Base-by-base conservation (phyloP, 2,329 filamentous ascomycete genomes). In the Stagonosporopsis chrysanthemi region DNA sequence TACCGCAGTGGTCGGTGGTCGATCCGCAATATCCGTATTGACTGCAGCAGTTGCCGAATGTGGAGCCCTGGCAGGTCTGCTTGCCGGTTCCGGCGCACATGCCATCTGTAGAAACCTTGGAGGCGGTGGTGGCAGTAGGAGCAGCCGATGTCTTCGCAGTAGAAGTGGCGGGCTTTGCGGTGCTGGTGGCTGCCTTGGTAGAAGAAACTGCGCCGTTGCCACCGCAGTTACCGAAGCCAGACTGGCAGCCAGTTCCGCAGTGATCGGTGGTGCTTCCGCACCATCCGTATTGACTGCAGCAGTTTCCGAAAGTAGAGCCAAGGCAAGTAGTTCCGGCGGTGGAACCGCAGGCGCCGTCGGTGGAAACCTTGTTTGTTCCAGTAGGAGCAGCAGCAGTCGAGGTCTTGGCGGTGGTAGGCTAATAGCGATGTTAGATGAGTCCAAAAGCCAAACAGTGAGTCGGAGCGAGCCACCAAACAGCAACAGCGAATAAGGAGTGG, bases 11-110 rank as follows among this genome's bases (percentile, higher is more conserved):
- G 12, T 40, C 67, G 9, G 58, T 60, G 1, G 67, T 71, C n/a
- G 65, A 63, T 19, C 72, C 73, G 53, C 81, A 82, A 60, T 68
- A 75, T 19, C 77, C 77, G 58, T 73, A 74, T 52, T 67, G 66
- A 11, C 75, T 78, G 71, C 80, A 83, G 71, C 80, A 82, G 62
- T 78, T 72, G 4, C 80, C 80, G 58, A 78, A 81, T 4, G 66
- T 47, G 49, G 75, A 78, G 19, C 79, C 79, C 17, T 69, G 55
- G 66, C 80, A 82, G 14, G 78, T 81, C 0, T 48, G 60, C 11
- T 58, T 57, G 17, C 36, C 47, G 22, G 64, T 70, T 11, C 68
- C 69, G 14, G 56, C 64, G 52, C 70, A 74, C 4, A 62, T 63
- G 11, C 66, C 71, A 45, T 74, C 70, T 15, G 65, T 69, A 31